Conservation (phyloP, 108 stramenopile species). For the Aurantiochytrium sp. region DNA sequence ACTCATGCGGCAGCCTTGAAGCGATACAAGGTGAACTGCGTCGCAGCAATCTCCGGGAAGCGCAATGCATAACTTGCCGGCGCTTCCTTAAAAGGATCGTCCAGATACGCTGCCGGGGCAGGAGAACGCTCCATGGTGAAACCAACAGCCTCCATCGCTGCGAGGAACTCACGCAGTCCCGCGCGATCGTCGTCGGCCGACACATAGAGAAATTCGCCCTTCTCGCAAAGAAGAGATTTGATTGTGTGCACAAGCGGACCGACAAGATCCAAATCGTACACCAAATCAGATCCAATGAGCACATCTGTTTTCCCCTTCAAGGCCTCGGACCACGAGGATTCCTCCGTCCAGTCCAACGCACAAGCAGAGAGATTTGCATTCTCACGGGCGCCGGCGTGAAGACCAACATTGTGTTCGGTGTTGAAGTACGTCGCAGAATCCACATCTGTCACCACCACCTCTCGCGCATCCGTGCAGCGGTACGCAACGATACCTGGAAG, state of each 20-base stretch:
- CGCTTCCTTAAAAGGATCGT: background rate
- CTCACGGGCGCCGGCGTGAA: background rate
- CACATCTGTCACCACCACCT: background rate
- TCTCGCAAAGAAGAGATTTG: background rate
- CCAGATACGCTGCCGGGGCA: background rate
- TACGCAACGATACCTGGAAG: background rate
- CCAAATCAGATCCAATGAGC: background rate
- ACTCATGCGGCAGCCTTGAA: background rate
- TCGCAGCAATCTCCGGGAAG: background rate
- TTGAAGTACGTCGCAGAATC: background rate
- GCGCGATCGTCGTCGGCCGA: background rate
- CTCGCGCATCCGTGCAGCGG: background rate
- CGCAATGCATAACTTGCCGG: background rate
- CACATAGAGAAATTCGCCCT: background rate
- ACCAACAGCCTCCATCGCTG: background rate
- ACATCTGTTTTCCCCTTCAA: background rate
- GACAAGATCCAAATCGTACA: conserved; percentile 6
- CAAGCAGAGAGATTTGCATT: background rate
- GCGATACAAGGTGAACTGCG: background rate
- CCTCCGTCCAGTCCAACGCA: background rate
- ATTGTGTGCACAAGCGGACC: background rate
- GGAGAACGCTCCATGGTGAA: background rate
- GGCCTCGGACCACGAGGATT: background rate
- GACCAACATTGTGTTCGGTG: background rate
- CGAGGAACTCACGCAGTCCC: background rate